Evolutionary conservation across 805 yeast species (phyloP).

Genomic region (Metschnikowia drakensbergensis): DNA sequence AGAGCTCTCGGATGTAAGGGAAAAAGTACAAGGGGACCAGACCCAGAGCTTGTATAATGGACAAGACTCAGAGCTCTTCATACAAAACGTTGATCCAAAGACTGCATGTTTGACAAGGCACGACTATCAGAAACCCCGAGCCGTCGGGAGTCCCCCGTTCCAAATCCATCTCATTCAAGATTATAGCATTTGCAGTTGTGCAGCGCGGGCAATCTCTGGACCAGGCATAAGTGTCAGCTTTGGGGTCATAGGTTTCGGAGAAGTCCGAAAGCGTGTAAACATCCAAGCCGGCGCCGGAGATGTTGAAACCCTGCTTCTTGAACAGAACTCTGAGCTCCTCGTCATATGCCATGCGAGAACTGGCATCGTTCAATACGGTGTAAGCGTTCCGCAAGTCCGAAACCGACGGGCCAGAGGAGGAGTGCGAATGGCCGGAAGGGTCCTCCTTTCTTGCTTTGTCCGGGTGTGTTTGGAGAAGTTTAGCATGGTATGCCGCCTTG

Average conservation of each 20-base stretch:
- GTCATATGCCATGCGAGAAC: constrained; percentile 50
- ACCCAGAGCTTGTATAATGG: neutral
- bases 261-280: constrained; percentile 63
- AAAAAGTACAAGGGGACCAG: no score
- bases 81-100: constrained; percentile 78
- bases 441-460: constrained; percentile 48
- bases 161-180: constrained; percentile 58
- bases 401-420: neutral
- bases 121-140: constrained; percentile 56
- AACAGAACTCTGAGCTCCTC: constrained; percentile 30
- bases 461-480: constrained; percentile 68
- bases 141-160: constrained; percentile 50
- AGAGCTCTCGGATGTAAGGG: neutral
- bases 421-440: no score
- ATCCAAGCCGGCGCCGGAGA: constrained; percentile 70
- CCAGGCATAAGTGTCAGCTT: constrained; percentile 29
- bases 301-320: constrained; percentile 35
- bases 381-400: constrained; percentile 58
- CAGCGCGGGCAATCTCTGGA: constrained; percentile 67
- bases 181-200: constrained; percentile 47
- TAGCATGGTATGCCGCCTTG: constrained; percentile 59
- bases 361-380: constrained; percentile 43
- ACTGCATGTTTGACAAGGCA: constrained; percentile 82
- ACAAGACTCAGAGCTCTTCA: constrained; percentile 36
- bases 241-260: constrained; percentile 30